phyloP scores from a whole-genome alignment of 129 eudicot genomes.

The Gnaphalium uliginosum region DNA sequence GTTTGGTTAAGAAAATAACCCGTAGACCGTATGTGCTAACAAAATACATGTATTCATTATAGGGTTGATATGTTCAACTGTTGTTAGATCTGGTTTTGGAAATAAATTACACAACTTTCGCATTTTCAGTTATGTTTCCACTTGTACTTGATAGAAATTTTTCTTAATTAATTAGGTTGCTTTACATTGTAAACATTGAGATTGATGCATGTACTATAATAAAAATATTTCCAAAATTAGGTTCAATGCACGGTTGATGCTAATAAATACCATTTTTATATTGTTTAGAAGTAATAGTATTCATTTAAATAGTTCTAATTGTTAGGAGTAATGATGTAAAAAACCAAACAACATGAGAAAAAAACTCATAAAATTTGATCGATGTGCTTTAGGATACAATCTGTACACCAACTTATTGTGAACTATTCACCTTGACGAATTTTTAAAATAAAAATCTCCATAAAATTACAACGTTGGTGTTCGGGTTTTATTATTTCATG shows the following conservation, averaged over 20 bases:
- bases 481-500: too few relatives aligned
- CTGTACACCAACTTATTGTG: too few relatives aligned
- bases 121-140: slow-evolving; percentile 8
- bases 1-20: background rate
- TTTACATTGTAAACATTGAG: slow-evolving; percentile 29
- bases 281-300: too few relatives aligned
- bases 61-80: background rate
- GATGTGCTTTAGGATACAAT: too few relatives aligned
- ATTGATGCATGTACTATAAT: slow-evolving; percentile 16
- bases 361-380: too few relatives aligned
- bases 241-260: slow-evolving; percentile 17
- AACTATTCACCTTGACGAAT: too few relatives aligned
- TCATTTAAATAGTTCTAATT: too few relatives aligned
- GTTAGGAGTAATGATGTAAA: too few relatives aligned
- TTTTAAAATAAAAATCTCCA: too few relatives aligned
- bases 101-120: background rate
- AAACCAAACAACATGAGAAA: too few relatives aligned
- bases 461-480: too few relatives aligned
- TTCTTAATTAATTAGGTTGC: slow-evolving; percentile 21
- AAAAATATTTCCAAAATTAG: slow-evolving; percentile 5
- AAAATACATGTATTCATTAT: too few relatives aligned
- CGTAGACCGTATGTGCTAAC: background rate
- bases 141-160: background rate
- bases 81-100: background rate
- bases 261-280: background rate